Evolutionary conservation across 2,329 filamentous ascomycete species (phyloP).

Genomic region (Pyrenophora graminea): DNA sequence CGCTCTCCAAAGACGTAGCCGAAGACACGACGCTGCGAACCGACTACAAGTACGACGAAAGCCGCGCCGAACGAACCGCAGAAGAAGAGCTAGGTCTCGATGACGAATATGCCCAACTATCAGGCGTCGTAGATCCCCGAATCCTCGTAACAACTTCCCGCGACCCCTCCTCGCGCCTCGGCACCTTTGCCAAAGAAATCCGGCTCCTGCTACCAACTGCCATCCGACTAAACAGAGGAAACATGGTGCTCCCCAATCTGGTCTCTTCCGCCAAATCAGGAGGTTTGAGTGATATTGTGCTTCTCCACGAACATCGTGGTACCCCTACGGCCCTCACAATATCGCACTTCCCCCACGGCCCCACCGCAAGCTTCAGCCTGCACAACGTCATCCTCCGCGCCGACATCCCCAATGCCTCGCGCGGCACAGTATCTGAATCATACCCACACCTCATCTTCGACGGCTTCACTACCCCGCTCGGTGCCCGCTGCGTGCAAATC

Average conservation of each 20-base stretch:
- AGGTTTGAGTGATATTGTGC: slow-evolving; percentile 79
- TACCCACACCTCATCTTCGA: slow-evolving; percentile 90
- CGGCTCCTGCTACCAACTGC: slow-evolving; percentile 80
- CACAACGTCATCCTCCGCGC: slow-evolving; percentile 92
- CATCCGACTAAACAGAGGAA: slow-evolving; percentile 89
- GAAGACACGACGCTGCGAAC: slow-evolving; percentile 82
- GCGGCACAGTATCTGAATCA: slow-evolving; percentile 63
- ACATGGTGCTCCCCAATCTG: slow-evolving; percentile 82
- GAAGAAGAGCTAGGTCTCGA: slow-evolving; percentile 76
- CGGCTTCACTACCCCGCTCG: slow-evolving; percentile 81
- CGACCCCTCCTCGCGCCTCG: slow-evolving; percentile 58
- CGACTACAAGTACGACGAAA: slow-evolving; percentile 94
- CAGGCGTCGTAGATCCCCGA: slow-evolving; percentile 87
- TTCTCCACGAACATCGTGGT: slow-evolving; percentile 78
- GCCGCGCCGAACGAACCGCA: slow-evolving; percentile 66
- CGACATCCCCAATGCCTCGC: slow-evolving; percentile 85
- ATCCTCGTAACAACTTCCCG: slow-evolving; percentile 90
- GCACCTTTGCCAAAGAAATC: slow-evolving; percentile 93
- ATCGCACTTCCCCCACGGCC: slow-evolving; percentile 85
- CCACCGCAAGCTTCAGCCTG: slow-evolving; percentile 83
- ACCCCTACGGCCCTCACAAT: slow-evolving; percentile 88
- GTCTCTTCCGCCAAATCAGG: slow-evolving; percentile 79
- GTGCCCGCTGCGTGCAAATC: slow-evolving; percentile 82
- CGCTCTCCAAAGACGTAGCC: slow-evolving; percentile 78
- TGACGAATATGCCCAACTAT: slow-evolving; percentile 88